Conservation (phyloP, 371 early-diverging fungal species). For the Apophysomyces ossiformis region DNA sequence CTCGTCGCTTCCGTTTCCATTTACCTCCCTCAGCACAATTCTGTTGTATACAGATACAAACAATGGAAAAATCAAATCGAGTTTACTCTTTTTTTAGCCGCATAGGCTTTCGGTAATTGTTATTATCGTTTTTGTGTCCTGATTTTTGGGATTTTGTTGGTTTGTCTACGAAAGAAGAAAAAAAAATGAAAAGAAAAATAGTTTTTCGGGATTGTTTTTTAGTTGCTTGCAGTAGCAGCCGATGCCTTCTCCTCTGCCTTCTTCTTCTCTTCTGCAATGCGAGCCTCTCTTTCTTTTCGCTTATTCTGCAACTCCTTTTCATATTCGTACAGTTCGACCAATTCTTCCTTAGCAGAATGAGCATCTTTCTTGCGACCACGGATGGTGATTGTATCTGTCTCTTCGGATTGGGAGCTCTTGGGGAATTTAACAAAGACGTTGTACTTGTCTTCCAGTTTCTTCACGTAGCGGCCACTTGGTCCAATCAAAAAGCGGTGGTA, state of each 20-base stretch:
- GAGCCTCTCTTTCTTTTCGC: constrained; percentile 48
- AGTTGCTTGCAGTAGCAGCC: constrained; percentile 54
- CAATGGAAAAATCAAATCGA: too few species aligned
- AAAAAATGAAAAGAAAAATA: background rate
- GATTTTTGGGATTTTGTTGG: too few species aligned
- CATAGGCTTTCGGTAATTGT: too few species aligned
- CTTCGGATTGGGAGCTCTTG: constrained; percentile 31
- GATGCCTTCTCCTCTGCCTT: constrained; percentile 70
- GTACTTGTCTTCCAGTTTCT: constrained; percentile 83
- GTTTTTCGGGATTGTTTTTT: constrained; percentile 35
- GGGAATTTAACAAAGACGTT: constrained; percentile 80
- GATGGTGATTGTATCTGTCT: constrained; percentile 68
- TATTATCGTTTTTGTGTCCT: too few species aligned
- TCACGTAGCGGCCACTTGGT: constrained; percentile 75
- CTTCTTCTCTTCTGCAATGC: constrained; percentile 44
- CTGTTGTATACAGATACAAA: too few species aligned
- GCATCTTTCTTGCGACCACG: constrained; percentile 80
- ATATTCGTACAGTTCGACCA: constrained; percentile 77
- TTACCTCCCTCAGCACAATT: too few species aligned
- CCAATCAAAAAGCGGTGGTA: constrained; percentile 83
- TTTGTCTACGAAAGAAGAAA: constrained; percentile 3
- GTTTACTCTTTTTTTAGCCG: too few species aligned
- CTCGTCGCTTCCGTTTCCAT: too few species aligned
- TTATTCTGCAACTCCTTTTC: constrained; percentile 68
- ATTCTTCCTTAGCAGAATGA: constrained; percentile 73